Evolutionary conservation across 164 flowering plant genomes (phyloP).

Genomic region (Houttuynia cordata): DNA sequence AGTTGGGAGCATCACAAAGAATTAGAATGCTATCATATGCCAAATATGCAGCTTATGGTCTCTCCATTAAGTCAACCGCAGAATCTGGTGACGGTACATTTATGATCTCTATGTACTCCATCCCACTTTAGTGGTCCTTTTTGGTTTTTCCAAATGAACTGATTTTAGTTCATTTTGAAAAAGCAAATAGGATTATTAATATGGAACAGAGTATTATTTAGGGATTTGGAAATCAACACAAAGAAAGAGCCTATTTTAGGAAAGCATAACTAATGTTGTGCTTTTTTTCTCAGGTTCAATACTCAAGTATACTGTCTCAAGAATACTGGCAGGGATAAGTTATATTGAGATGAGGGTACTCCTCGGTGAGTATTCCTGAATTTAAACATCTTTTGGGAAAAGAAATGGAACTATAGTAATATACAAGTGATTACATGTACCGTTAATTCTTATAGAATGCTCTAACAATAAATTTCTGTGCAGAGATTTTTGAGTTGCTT

Average conservation of each 20-base stretch:
- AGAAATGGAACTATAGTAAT: neutral
- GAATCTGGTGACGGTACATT: slow-evolving; percentile 30
- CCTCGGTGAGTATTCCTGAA: slow-evolving; percentile 13
- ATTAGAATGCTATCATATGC: slow-evolving; percentile 60
- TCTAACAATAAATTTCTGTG: neutral
- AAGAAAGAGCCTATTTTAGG: neutral
- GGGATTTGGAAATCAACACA: neutral
- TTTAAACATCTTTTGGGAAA: neutral
- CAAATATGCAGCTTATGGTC: slow-evolving; percentile 58
- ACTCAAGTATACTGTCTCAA: slow-evolving; percentile 1
- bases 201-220: no score
- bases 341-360: slow-evolving; percentile 17
- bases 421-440: no score
- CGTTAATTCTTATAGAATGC: neutral
- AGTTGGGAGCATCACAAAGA: slow-evolving; percentile 59
- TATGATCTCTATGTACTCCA: neutral
- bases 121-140: no score
- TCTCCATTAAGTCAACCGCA: slow-evolving; percentile 24
- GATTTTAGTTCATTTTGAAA: no score
- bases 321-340: slow-evolving; percentile 8
- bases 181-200: no score
- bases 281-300: slow-evolving; percentile 5
- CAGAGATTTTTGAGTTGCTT: slow-evolving; percentile 19
- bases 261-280: neutral
- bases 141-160: no score